Evolutionary conservation across 305 asterid genomes (phyloP).

Genomic region (Fraxinus sp.): DNA sequence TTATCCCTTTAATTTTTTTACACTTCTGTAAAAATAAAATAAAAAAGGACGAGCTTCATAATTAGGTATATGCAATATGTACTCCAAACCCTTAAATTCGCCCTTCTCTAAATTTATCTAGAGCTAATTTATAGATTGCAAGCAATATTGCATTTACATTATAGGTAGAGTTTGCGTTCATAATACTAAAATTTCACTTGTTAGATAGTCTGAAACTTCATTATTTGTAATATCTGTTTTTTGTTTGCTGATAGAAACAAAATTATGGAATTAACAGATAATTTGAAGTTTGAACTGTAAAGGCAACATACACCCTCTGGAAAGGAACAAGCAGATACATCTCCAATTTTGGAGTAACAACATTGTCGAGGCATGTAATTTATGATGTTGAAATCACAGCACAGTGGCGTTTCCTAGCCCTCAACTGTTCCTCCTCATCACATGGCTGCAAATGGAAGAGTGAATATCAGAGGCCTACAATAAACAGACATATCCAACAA

Average conservation of each 20-base stretch:
- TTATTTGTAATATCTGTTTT: neutral
- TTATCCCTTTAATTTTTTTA: neutral
- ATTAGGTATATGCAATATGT: neutral
- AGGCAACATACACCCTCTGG: neutral
- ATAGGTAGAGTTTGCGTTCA: neutral
- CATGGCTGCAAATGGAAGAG: slow-evolving; percentile 43
- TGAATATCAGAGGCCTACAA: neutral
- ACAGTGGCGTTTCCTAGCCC: slow-evolving; percentile 52
- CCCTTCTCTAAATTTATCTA: neutral
- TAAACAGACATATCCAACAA: neutral
- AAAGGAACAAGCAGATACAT: neutral
- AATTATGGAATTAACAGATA: neutral
- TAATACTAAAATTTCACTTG: neutral
- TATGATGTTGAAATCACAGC: slow-evolving; percentile 30
- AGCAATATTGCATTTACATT: neutral
- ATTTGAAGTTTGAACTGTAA: neutral
- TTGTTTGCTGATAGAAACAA: neutral
- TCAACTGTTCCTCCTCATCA: slow-evolving; percentile 42
- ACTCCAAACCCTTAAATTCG: neutral
- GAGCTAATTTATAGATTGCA: neutral
- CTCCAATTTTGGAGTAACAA: neutral
- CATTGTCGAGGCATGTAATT: neutral
- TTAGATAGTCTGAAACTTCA: neutral
- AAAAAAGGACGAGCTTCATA: neutral
- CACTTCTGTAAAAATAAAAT: no score